These are phyloP conservation scores for Podila epicladia DNA, from an alignment of 192 early-diverging fungal genomes.

Conservation along the genomic window DNA sequence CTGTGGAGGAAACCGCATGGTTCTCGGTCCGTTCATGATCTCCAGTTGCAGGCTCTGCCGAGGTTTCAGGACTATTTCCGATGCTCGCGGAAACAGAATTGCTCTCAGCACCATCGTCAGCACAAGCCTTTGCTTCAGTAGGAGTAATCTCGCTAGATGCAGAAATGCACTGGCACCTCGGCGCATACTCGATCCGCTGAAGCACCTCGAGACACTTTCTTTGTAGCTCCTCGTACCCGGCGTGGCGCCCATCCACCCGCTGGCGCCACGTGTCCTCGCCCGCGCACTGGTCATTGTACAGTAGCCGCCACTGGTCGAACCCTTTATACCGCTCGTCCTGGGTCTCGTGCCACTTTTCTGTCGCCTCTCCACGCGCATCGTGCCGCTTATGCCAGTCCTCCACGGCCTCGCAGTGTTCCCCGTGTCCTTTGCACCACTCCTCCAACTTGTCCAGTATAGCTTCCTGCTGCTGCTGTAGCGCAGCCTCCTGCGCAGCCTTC, in stretches of 20 bases:
- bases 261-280: background rate
- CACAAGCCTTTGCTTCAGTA: too few relatives aligned
- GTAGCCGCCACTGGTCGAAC: background rate
- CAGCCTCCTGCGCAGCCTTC: background rate
- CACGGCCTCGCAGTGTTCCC: background rate
- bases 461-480: background rate
- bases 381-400: slow-evolving; percentile 12
- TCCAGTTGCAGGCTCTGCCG: background rate
- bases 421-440: background rate
- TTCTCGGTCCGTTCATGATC: background rate
- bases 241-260: background rate
- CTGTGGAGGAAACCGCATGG: background rate
- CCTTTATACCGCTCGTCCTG: slow-evolving; percentile 1
- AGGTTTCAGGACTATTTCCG: background rate
- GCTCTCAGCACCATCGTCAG: too few relatives aligned
- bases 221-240: background rate
- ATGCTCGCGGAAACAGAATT: too few relatives aligned
- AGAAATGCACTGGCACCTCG: background rate
- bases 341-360: slow-evolving; percentile 8
- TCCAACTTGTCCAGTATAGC: background rate
- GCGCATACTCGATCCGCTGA: background rate
- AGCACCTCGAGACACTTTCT: background rate
- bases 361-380: slow-evolving; percentile 2
- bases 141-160: too few relatives aligned
- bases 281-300: background rate